Conservation (phyloP, 352 stramenopile genomes). For the Globisporangium ultimum region DNA sequence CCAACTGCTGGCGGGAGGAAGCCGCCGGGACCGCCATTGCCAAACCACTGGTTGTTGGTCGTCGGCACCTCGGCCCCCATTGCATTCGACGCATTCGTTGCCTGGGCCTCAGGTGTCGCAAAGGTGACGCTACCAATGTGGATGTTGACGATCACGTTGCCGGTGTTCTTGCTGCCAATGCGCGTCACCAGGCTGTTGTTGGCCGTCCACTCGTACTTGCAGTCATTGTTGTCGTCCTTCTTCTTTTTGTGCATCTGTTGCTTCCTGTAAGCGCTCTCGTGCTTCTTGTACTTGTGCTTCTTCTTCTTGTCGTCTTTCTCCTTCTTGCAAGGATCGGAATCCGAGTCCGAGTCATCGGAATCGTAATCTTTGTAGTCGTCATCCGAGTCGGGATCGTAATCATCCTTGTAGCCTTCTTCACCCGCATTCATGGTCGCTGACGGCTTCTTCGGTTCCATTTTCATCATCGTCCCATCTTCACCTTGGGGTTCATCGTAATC, state of each 20-base stretch:
- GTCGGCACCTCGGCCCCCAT: no score
- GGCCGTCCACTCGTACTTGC: background rate
- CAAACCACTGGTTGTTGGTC: no score
- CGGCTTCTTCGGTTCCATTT: constrained; percentile 36
- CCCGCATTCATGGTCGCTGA: constrained; percentile 9
- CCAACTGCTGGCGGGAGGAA: no score
- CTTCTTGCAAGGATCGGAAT: constrained; percentile 3
- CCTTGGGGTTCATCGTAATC: constrained; percentile 26
- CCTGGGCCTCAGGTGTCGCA: constrained; percentile 3
- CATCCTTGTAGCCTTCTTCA: constrained; percentile 9
- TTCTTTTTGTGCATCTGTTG: constrained; percentile 15
- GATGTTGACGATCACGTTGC: constrained; percentile 38
- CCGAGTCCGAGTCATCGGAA: constrained; percentile 2
- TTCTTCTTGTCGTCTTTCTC: constrained; percentile 19
- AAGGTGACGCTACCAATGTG: constrained; percentile 21
- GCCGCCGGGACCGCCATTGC: no score
- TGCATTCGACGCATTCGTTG: background rate
- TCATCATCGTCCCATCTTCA: constrained; percentile 86
- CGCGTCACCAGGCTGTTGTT: constrained; percentile 24
- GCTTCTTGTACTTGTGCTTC: constrained; percentile 13
- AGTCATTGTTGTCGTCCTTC: constrained; percentile 7
- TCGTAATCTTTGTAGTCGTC: constrained; percentile 15
- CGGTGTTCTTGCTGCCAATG: constrained; percentile 31
- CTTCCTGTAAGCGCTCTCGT: no score
- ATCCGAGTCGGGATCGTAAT: constrained; percentile 7